Evolutionary conservation across 176 grass and related monocot genomes (phyloP).

Genomic region (Aegilops tauschii): DNA sequence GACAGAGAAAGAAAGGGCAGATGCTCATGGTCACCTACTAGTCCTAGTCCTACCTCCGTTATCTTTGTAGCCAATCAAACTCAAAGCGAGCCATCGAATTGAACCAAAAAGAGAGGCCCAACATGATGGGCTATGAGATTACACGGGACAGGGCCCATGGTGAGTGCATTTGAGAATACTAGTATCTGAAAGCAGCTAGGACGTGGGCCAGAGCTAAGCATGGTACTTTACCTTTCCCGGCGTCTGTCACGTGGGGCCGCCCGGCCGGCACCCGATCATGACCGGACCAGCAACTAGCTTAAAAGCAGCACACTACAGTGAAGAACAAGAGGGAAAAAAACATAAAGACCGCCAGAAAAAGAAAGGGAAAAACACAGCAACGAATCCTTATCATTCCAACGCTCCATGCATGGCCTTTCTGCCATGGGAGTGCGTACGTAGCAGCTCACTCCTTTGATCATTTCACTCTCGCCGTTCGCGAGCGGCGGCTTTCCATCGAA

Average conservation of each 20-base stretch:
- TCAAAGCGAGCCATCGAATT: slow-evolving; percentile 2
- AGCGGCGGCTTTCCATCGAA: slow-evolving; percentile 6
- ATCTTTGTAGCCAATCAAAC: slow-evolving; percentile 45
- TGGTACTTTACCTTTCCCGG: slow-evolving; percentile 21
- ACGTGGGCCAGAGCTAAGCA: neutral
- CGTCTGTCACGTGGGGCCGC: neutral
- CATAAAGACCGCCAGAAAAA: neutral
- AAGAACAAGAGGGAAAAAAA: neutral
- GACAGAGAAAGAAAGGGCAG: too few relatives aligned
- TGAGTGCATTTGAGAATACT: slow-evolving; percentile 24
- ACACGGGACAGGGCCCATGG: neutral
- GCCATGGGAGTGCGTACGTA: neutral
- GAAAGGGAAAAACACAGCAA: neutral
- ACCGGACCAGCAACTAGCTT: neutral
- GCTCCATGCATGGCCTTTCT: neutral
- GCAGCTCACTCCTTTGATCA: neutral
- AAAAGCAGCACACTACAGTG: neutral
- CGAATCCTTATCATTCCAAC: slow-evolving; percentile 10
- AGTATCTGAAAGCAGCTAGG: neutral
- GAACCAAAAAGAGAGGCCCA: neutral
- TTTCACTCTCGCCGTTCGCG: neutral
- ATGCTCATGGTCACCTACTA: too few relatives aligned
- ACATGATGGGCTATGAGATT: slow-evolving; percentile 14
- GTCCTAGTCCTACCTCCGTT: neutral
- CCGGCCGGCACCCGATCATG: neutral